Evolutionary conservation across 1,139 yeast species (phyloP), one percentile per base, ranked within the genome.

Genomic region (Lodderomyces margitis): DNA sequence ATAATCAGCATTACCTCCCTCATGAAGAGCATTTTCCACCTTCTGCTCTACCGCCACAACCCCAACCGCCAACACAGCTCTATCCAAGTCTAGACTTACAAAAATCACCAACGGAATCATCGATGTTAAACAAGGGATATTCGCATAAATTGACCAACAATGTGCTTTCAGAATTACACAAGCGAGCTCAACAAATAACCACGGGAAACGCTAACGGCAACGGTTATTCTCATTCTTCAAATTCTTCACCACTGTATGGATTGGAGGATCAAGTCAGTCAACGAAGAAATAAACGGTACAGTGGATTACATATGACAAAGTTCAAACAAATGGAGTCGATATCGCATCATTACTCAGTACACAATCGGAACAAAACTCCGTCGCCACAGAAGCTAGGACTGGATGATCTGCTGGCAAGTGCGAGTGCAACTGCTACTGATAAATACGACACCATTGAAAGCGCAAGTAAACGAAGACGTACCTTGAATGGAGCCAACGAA

Each of bases 301-400:
- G 66, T 36, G 64, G 65, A 6, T 54, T 63, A 38, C 77, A 70
- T 46, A 49, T 62, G 38, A 53, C 57, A 15, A 56, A 62, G 36
- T 68, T 68, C 52, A 59, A 56, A 44, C 60, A 62, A 38, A 68
- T 72, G 75, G 76, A 71, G 30, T 64, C 72, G 25, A 71, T 72
- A 24, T 58, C 65, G 17, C 59, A 54, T 36, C 77, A 72, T 45
- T 72, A 71, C 46, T 66, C 75, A 2, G 58, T 63, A 19, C 51
- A 46, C 10, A 19, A 25, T 25, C 8, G 25, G 21, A 9, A 34
- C 20, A 38, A 27, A 14, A 44, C 50, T 2, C 48, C 50, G 17
- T 45, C 49, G 10, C 47, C 47, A 12, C 46, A 41, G 16, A 45
- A 45, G 35, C 11, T 28, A 19, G 19, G 16, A 28, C 19, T 15